Conservation (phyloP, 192 early-diverging fungal genomes). For the Coemansia sp. region DNA sequence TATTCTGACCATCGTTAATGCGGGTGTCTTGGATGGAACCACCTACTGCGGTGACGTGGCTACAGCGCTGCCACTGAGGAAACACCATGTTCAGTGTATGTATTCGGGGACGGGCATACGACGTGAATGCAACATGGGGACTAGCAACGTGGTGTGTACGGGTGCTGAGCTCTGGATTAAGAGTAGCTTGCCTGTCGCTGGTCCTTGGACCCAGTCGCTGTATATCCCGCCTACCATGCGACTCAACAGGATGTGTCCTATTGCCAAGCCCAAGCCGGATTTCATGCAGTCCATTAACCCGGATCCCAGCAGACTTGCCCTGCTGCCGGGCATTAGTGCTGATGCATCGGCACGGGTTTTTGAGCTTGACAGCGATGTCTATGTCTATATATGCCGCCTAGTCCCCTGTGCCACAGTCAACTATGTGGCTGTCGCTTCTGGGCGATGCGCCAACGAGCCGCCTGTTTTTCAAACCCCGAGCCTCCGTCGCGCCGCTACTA, state of each 20-base stretch:
- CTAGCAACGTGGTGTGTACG: constrained; percentile 5
- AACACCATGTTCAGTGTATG: constrained; percentile 36
- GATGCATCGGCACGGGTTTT: constrained; percentile 17
- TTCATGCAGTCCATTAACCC: constrained; percentile 12
- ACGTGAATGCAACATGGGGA: constrained; percentile 8
- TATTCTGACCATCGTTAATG: constrained; percentile 19
- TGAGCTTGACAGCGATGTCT: constrained; percentile 54
- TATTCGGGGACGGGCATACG: constrained; percentile 41
- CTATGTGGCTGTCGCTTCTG: constrained; percentile 13
- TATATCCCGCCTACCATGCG: constrained; percentile 34
- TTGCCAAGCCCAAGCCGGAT: constrained; percentile 39
- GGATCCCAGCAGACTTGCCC: constrained; percentile 6
- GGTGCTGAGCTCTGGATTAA: constrained; percentile 51
- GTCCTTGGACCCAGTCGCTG: constrained; percentile 49
- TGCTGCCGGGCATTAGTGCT: constrained; percentile 23
- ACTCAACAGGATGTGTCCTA: constrained; percentile 40
- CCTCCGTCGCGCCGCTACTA: constrained; percentile 30
- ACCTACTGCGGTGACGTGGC: constrained; percentile 12
- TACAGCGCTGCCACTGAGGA: constrained; percentile 1
- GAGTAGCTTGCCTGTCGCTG: constrained; percentile 38
- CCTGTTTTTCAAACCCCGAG: constrained; percentile 37
- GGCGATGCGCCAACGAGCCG: constrained; percentile 16
- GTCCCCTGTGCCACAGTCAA: constrained; percentile 32
- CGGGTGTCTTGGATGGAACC: constrained; percentile 15
- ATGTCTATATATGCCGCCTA: constrained; percentile 47